Conservation (phyloP, 306 rosid species). For the Cucurbita maxima region DNA sequence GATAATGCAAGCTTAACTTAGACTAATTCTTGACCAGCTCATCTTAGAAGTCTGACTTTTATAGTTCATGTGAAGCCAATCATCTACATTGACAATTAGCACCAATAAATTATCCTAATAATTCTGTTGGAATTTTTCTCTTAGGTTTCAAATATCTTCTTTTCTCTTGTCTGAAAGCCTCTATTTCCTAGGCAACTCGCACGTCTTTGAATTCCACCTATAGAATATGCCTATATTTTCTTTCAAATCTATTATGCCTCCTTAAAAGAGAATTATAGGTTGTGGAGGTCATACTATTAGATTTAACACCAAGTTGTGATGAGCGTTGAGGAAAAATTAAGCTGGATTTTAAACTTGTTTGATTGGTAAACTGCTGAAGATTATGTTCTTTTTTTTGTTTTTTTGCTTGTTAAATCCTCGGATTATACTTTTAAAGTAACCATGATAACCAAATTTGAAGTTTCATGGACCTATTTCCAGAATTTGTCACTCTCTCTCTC, state of each 20-base stretch:
- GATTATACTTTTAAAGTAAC: no score
- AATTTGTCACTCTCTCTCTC: no score
- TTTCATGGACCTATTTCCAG: neutral
- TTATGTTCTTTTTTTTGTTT: no score
- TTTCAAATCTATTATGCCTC: neutral
- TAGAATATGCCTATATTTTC: neutral
- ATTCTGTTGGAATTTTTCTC: neutral
- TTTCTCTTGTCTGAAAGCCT: neutral
- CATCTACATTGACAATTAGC: neutral
- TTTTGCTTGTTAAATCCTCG: no score
- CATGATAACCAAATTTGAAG: no score
- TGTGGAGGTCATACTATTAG: neutral
- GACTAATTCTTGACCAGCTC: conserved; percentile 3
- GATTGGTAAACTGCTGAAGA: neutral
- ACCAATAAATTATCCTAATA: neutral
- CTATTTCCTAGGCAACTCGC: neutral
- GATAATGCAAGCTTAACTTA: neutral
- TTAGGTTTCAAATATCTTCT: neutral
- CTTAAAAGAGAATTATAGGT: neutral
- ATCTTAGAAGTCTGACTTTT: neutral
- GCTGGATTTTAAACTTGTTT: neutral
- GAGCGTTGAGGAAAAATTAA: neutral
- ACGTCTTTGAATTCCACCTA: neutral
- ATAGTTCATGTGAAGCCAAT: neutral
- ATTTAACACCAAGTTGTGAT: neutral